A percentile compares a stretch with the other conserved stretches of the same genome.
phyloP scores from a whole-genome alignment of 176 grass and related monocot species.

The Triticum turgidum region DNA sequence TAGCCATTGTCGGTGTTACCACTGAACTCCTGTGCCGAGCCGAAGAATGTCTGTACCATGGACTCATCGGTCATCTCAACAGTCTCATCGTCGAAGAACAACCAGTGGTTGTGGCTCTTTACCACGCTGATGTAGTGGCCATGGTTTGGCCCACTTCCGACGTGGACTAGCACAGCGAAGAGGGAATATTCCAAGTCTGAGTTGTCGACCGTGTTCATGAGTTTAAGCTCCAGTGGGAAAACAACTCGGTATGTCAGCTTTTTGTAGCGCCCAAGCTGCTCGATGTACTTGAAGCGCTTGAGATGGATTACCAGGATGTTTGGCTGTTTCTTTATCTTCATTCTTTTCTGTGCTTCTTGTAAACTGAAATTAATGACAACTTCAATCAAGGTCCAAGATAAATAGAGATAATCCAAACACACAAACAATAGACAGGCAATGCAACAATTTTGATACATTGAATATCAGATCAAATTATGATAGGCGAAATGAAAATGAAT shows the following conservation, averaged over 20 bases:
- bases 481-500: neutral
- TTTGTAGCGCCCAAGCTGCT: slow-evolving; percentile 92
- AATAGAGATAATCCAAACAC: neutral
- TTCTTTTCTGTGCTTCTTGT: slow-evolving; percentile 97
- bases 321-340: slow-evolving; percentile 97
- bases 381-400: neutral
- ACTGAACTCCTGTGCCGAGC: slow-evolving; percentile 81
- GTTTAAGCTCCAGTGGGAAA: slow-evolving; percentile 96
- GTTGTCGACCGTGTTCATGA: slow-evolving; percentile 73
- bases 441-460: neutral
- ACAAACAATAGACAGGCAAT: neutral
- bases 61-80: slow-evolving; percentile 94
- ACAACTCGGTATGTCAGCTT: slow-evolving; percentile 88
- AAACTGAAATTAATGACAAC: slow-evolving; percentile 53
- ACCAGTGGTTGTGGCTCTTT: slow-evolving; percentile 94
- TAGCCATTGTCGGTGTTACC: slow-evolving; percentile 94
- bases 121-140: slow-evolving; percentile 96
- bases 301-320: slow-evolving; percentile 97
- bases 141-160: slow-evolving; percentile 89
- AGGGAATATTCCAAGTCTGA: slow-evolving; percentile 91
- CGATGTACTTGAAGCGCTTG: slow-evolving; percentile 96
- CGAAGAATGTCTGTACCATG: slow-evolving; percentile 84
- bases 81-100: slow-evolving; percentile 94
- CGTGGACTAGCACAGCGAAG: slow-evolving; percentile 91
- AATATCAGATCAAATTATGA: slow-evolving; percentile 4